A percentile compares a stretch with the other conserved stretches of the same genome.
Evolutionary conservation across 176 grass and related monocot species (phyloP).

Genomic region (Canna indica): DNA sequence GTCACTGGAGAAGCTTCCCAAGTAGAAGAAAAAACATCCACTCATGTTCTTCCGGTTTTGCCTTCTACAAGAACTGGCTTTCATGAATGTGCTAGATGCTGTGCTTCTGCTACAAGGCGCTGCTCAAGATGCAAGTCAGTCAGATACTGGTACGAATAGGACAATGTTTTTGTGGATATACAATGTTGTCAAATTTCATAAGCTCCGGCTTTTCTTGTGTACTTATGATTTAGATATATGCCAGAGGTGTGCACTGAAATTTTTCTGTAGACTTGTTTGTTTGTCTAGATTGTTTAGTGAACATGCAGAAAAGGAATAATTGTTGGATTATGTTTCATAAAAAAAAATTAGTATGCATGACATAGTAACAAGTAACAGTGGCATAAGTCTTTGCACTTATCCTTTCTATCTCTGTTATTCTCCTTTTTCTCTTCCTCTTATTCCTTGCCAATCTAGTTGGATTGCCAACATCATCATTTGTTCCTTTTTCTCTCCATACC

Average conservation of each 20-base stretch:
- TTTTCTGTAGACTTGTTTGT: background rate
- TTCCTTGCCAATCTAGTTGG: no score
- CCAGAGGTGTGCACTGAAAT: background rate
- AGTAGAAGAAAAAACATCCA: conserved; percentile 53
- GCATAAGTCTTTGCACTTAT: no score
- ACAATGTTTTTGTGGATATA: background rate
- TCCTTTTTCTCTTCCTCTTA: no score
- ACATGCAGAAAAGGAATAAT: no score
- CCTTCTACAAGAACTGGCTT: conserved; percentile 43
- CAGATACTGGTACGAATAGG: conserved; percentile 76
- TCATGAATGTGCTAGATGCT: conserved; percentile 88
- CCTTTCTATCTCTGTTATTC: no score
- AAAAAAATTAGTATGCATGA: no score
- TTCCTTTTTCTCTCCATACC: no score
- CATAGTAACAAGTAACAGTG: no score
- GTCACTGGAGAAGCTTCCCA: conserved; percentile 61
- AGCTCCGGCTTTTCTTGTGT: background rate
- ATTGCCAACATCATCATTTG: no score
- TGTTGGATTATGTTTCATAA: no score
- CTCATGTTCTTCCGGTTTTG: conserved; percentile 43
- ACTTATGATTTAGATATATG: background rate
- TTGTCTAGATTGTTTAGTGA: background rate
- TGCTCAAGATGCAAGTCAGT: conserved; percentile 97
- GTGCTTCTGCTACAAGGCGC: conserved; percentile 74
- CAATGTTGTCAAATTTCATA: no score